A percentile compares a stretch with the other conserved stretches of the same genome.
These are phyloP conservation scores for Alternaria arbusti DNA, from an alignment of 2,329 filamentous ascomycete genomes.

Conservation along the genomic window DNA sequence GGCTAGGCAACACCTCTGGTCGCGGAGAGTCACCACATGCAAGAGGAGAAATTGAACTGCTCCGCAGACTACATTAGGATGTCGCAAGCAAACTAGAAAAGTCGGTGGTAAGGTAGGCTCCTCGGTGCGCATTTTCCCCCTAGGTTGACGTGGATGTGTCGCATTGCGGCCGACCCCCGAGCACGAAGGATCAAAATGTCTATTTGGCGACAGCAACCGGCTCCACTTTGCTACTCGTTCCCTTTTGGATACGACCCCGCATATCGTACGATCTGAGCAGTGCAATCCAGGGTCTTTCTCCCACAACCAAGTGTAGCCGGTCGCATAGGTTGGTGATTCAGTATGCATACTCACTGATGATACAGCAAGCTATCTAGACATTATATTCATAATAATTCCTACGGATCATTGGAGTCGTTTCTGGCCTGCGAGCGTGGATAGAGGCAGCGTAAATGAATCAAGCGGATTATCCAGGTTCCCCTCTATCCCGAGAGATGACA, in stretches of 20 bases:
- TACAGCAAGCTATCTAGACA: neutral
- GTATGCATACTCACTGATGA: neutral
- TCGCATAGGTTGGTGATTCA: neutral
- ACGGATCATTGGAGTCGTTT: neutral
- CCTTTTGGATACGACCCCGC: neutral
- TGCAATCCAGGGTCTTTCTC: neutral
- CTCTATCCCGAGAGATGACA: neutral
- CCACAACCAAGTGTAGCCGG: neutral
- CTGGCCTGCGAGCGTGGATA: neutral
- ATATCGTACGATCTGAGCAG: neutral
- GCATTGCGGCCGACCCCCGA: neutral
- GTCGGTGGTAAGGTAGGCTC: neutral
- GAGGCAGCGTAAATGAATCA: neutral
- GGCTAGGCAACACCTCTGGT: neutral
- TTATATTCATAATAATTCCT: neutral
- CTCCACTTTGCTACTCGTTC: neutral
- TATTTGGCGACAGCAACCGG: neutral
- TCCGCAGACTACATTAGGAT: neutral
- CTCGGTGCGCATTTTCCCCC: neutral
- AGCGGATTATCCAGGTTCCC: neutral
- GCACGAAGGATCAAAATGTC: neutral
- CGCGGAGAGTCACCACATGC: neutral
- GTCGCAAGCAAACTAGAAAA: neutral
- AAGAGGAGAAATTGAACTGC: neutral
- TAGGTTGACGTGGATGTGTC: neutral